Base-by-base conservation (phyloP, 148 eudicot genomes). In the Euryodendron excelsum region DNA sequence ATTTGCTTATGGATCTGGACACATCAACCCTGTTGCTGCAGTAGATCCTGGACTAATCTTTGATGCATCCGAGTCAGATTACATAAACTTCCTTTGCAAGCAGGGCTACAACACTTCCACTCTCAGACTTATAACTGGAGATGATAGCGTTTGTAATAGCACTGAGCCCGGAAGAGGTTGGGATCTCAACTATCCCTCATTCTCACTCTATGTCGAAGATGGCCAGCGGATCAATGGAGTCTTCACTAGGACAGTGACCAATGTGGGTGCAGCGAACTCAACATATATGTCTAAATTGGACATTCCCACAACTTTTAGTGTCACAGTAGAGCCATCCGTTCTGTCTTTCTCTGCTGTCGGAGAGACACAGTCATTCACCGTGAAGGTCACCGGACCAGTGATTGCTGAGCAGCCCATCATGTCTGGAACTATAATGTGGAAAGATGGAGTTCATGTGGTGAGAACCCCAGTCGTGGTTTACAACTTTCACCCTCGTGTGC, bases 401-500 rank as follows among this genome's bases (percentile, higher is more conserved):
- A 72, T 72, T 31, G 6, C 75, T 20, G 61, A 72, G 61, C 61
- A 71, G 37, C 74, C 74, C 3, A 71, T 71, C 23, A 71, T 47
- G 59, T 78, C 76, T 4, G 81, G 79, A 45, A n/a, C 70, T 21
- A 74, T 75, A 20, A 52, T 31, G 36, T 78, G 77, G 79, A 68
- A 5, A 0, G 82, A 82, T 61, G 85, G 77, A 27, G 25, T 1
- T n/a, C 69, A 74, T 44, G 20, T 14, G 63, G 85, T 82, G 34
- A 73, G 79, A 66, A 60, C 45, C 5, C 85, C 85, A 3, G 48
- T 82, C 1, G 85, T 74, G 52, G 79, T 78, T 39, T 82, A 78
- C 44, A 82, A 82, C 63, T 82, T 78, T 41, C 2, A 70, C 63
- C 78, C n/a, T n/a, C 74, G 81, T 14, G 78, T 81, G 72, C 84